Percentiles rank a stretch among this genome's conserved stretches.
These are phyloP conservation scores for Xylariales sp. DNA, from an alignment of 2,329 filamentous ascomycete species.

Conservation along the genomic window DNA sequence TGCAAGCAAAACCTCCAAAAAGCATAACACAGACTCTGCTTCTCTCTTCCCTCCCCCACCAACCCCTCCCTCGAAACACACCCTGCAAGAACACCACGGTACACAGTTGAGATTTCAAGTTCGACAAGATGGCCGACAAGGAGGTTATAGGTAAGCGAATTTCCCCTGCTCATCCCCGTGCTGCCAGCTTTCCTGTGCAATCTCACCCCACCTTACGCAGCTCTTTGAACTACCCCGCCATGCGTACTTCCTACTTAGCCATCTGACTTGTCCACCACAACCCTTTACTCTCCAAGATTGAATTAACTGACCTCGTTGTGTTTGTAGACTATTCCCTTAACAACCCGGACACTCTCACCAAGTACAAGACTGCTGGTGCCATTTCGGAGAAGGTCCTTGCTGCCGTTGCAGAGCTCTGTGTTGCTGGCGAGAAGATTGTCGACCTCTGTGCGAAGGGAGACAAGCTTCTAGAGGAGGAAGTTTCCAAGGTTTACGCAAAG, in stretches of 20 bases:
- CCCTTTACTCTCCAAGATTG: no score
- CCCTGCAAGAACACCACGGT: neutral
- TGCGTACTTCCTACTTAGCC: no score
- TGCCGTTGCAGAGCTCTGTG: constrained; percentile 68
- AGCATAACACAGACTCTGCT: neutral
- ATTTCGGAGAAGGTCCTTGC: constrained; percentile 96
- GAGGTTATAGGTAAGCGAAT: no score
- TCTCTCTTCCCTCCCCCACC: constrained; percentile 2
- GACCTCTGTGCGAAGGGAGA: constrained; percentile 94
- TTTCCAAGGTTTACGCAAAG: constrained; percentile 94
- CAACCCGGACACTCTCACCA: constrained; percentile 93
- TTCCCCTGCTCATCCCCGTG: no score
- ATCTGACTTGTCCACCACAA: no score
- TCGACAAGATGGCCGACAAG: neutral
- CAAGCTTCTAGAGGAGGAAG: constrained; percentile 88
- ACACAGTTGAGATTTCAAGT: neutral
- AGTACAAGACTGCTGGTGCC: constrained; percentile 94
- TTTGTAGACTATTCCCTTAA: constrained; percentile 78
- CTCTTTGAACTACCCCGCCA: constrained; percentile 15
- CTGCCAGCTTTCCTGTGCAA: constrained; percentile 1
- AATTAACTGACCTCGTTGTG: constrained; percentile 1
- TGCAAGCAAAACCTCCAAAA: constrained; percentile 6
- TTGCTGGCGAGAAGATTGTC: constrained; percentile 87
- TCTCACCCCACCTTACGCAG: constrained; percentile 7
- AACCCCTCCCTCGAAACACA: neutral